A percentile compares a stretch with the other conserved stretches of the same genome.
Conservation (phyloP, 1,139 yeast species). For the Casaregolazyma lundiana region DNA sequence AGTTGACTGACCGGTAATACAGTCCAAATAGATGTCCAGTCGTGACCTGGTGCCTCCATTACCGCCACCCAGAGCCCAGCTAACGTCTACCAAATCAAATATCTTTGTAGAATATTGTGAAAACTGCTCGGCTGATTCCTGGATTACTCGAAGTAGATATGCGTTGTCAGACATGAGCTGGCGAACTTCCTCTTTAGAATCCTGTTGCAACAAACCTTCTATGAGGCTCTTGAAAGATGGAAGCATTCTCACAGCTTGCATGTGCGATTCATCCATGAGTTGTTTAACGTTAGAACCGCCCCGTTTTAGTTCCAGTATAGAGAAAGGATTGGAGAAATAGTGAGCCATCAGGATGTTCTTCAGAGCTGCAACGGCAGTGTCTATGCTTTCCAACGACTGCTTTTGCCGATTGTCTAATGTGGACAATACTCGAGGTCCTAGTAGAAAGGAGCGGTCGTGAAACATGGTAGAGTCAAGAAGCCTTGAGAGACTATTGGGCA, state of each 20-base stretch:
- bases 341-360: constrained; percentile 65
- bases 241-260: constrained; percentile 40
- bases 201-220: constrained; percentile 22
- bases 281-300: constrained; percentile 34
- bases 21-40: constrained; percentile 15
- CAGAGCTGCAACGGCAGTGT: constrained; percentile 48
- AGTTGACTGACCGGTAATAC: constrained; percentile 13
- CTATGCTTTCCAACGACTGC: constrained; percentile 39
- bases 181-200: constrained; percentile 2
- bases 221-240: constrained; percentile 44
- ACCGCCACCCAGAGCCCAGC: constrained; percentile 11
- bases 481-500: constrained; percentile 20
- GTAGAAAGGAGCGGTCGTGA: constrained; percentile 16
- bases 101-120: constrained; percentile 12
- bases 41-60: constrained; percentile 5
- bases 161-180: constrained; percentile 3
- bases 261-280: constrained; percentile 29
- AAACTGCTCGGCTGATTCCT: constrained; percentile 13
- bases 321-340: constrained; percentile 64
- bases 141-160: not conserved
- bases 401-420: constrained; percentile 25
- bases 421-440: constrained; percentile 28
- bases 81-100: constrained; percentile 14
- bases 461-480: constrained; percentile 22
- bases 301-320: constrained; percentile 38